phyloP scores from a whole-genome alignment of 164 flowering plant species.

The Dillenia turbinata region DNA sequence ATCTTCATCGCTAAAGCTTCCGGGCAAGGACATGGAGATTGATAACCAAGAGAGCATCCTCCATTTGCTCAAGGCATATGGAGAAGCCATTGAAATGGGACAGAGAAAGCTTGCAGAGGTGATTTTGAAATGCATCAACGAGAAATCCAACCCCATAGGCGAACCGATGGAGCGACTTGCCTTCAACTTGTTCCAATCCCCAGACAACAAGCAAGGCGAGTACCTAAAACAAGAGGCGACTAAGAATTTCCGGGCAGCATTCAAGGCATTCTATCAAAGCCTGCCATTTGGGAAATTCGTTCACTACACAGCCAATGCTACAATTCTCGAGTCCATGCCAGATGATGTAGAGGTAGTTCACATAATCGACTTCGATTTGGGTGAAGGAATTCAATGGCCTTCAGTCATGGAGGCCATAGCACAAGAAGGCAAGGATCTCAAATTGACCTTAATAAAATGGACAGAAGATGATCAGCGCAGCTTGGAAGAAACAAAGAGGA shows the following conservation, averaged over 20 bases:
- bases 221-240: slow-evolving; percentile 39
- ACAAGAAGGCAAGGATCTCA: slow-evolving; percentile 10
- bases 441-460: slow-evolving; percentile 36
- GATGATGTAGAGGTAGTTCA: slow-evolving; percentile 29
- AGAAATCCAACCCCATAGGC: slow-evolving; percentile 47
- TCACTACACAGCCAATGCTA: slow-evolving; percentile 45
- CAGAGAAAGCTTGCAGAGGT: slow-evolving; percentile 39
- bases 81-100: slow-evolving; percentile 44
- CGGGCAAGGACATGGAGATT: slow-evolving; percentile 24
- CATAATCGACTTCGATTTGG: slow-evolving; percentile 50
- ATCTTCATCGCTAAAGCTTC: slow-evolving; percentile 17
- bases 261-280: slow-evolving; percentile 40
- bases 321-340: slow-evolving; percentile 53
- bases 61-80: slow-evolving; percentile 51
- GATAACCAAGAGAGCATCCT: slow-evolving; percentile 25
- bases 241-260: slow-evolving; percentile 36
- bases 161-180: slow-evolving; percentile 35
- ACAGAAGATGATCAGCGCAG: slow-evolving; percentile 12
- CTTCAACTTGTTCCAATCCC: slow-evolving; percentile 22
- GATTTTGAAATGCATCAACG: slow-evolving; percentile 25
- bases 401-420: slow-evolving; percentile 40
- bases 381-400: slow-evolving; percentile 65
- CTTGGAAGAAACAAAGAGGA: slow-evolving; percentile 37
- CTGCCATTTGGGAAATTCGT: slow-evolving; percentile 48
- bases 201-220: slow-evolving; percentile 20